Evolutionary conservation across 2,329 filamentous ascomycete species (phyloP).

Genomic region (Aureobasidium leucospermi): DNA sequence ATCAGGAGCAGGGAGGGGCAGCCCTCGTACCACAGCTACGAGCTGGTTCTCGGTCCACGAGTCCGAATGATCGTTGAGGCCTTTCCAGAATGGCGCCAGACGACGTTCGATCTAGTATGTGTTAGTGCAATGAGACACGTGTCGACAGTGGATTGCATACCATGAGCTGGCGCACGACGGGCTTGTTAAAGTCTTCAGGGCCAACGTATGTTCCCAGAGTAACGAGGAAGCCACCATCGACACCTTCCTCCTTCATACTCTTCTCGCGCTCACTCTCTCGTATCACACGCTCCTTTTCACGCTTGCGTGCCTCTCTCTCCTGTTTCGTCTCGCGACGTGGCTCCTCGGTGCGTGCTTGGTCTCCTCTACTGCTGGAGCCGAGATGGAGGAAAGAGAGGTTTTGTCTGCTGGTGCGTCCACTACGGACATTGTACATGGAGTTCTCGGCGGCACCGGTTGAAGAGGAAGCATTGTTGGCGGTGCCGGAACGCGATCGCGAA

Average conservation of each 20-base stretch:
- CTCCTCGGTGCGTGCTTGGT: conserved; percentile 34
- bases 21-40: conserved; percentile 78
- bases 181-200: conserved; percentile 86
- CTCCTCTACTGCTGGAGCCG: conserved; percentile 31
- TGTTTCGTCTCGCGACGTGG: conserved; percentile 78
- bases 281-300: conserved; percentile 71
- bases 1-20: conserved; percentile 77
- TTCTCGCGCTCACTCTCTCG: conserved; percentile 79
- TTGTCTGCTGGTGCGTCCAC: conserved; percentile 42
- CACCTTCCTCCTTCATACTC: conserved; percentile 83
- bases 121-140: conserved; percentile 7
- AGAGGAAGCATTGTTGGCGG: conserved; percentile 25
- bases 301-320: conserved; percentile 77
- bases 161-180: conserved; percentile 80
- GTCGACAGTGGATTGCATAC: conserved; percentile 41
- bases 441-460: conserved; percentile 23
- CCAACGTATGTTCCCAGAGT: conserved; percentile 92
- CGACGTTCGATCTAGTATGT: conserved; percentile 72
- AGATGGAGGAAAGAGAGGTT: conserved; percentile 54
- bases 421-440: conserved; percentile 40
- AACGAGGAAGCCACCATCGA: conserved; percentile 90
- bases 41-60: conserved; percentile 93
- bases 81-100: conserved; percentile 91
- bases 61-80: conserved; percentile 78
- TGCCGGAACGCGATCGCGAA: conserved; percentile 27